Evolutionary conservation across 345 rosid species (phyloP).

Genomic region (Zanthoxylum bungeanum): DNA sequence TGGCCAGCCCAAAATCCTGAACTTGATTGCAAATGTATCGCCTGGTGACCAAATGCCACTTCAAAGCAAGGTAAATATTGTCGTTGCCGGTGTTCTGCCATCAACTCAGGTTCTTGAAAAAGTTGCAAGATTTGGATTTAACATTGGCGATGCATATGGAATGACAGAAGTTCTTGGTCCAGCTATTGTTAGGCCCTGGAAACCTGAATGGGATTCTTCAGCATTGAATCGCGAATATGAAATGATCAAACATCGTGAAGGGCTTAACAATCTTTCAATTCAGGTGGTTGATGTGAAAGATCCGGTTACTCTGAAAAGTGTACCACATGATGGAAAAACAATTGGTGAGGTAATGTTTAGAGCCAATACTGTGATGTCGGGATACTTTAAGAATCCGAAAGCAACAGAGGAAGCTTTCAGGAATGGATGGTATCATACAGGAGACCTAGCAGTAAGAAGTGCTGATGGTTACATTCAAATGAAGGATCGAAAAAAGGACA

Average conservation of each 20-base stretch:
- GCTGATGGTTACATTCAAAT: conserved; percentile 48
- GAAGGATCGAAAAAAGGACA: conserved; percentile 57
- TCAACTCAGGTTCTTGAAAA: conserved; percentile 10
- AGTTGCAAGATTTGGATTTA: conserved; percentile 44
- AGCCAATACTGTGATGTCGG: conserved; percentile 55
- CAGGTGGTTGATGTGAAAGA: conserved; percentile 55
- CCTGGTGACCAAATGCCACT: conserved; percentile 5
- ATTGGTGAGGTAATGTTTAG: conserved; percentile 57
- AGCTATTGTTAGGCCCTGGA: conserved; percentile 36
- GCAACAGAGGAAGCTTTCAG: conserved; percentile 48
- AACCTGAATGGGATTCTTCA: background rate
- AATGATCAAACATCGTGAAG: conserved; percentile 18
- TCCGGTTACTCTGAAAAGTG: conserved; percentile 41
- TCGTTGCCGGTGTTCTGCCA: conserved; percentile 42
- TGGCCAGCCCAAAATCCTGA: conserved; percentile 43
- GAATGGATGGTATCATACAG: conserved; percentile 60
- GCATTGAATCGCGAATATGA: background rate
- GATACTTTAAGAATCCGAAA: conserved; percentile 44
- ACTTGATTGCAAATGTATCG: conserved; percentile 27
- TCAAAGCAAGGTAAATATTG: conserved; percentile 23
- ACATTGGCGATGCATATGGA: conserved; percentile 42
- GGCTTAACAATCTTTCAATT: conserved; percentile 29
- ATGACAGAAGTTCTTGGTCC: conserved; percentile 63
- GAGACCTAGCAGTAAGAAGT: conserved; percentile 53
- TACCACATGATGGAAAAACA: conserved; percentile 51